Evolutionary conservation across 73 alveolate species (phyloP).

Genomic region (Effrenium voratum): DNA sequence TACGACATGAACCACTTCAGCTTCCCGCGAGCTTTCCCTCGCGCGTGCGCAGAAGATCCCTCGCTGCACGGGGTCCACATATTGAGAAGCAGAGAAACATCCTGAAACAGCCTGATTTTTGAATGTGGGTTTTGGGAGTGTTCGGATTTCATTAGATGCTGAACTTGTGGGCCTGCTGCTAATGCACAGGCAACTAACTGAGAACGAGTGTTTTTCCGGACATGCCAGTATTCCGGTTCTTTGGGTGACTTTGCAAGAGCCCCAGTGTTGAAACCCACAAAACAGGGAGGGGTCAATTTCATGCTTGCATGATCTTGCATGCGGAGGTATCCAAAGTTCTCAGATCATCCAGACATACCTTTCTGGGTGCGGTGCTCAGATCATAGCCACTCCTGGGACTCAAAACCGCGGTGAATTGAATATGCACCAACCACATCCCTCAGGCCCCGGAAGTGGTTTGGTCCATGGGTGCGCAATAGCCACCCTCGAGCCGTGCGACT

Average conservation of each 20-base stretch:
- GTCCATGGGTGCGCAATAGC: background rate
- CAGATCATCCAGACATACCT: slow-evolving; percentile 83
- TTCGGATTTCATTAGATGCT: too few species aligned
- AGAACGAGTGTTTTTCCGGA: too few species aligned
- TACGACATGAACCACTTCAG: slow-evolving; percentile 77
- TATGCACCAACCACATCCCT: background rate
- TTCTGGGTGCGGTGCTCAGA: slow-evolving; percentile 46
- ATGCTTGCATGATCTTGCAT: too few species aligned
- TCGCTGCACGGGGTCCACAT: background rate
- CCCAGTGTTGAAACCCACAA: too few species aligned
- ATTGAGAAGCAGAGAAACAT: background rate
- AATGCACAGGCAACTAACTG: too few species aligned
- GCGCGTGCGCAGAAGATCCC: background rate
- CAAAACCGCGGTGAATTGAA: background rate
- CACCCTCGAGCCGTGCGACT: background rate
- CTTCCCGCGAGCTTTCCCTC: slow-evolving; percentile 60
- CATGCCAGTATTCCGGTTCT: too few species aligned
- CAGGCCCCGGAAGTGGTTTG: background rate
- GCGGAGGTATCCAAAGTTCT: slow-evolving; percentile 66
- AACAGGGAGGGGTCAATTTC: too few species aligned
- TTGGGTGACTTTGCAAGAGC: too few species aligned
- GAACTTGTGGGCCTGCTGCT: too few species aligned
- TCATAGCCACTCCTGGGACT: background rate
- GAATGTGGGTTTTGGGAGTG: background rate
- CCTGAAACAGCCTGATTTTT: background rate